Evolutionary conservation across 345 rosid species (phyloP).

Genomic region (Populus ilicifolia): DNA sequence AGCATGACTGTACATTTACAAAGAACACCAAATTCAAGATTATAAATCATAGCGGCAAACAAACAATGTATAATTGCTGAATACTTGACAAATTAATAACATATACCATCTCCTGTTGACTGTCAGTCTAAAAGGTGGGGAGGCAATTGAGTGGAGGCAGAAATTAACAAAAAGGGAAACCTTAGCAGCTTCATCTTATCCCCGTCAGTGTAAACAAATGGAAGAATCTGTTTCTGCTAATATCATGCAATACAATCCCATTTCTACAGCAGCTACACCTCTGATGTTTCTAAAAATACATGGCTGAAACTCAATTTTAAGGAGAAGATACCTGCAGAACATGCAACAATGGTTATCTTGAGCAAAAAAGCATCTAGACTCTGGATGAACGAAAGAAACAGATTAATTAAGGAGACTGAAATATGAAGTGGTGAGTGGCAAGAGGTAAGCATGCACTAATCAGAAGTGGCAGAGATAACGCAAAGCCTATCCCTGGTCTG

Average conservation of each 20-base stretch:
- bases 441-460: not conserved
- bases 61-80: conserved; percentile 8
- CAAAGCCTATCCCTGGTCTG: not conserved
- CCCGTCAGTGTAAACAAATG: not conserved
- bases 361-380: no score
- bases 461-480: not conserved
- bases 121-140: conserved; percentile 2
- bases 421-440: no score
- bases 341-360: conserved; percentile 6
- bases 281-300: not conserved
- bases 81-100: conserved; percentile 10
- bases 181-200: conserved; percentile 15
- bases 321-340: conserved; percentile 22
- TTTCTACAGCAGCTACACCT: not conserved
- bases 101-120: not conserved
- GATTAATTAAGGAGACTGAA: not conserved
- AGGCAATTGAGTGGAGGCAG: conserved; percentile 8
- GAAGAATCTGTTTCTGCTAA: not conserved
- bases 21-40: not conserved
- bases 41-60: not conserved
- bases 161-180: conserved; percentile 2
- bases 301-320: conserved; percentile 10
- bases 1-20: not conserved
- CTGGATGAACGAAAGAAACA: not conserved
- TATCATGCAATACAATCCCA: conserved; percentile 1